Percentiles rank a stretch among this genome's conserved stretches.
phyloP scores from a whole-genome alignment of 805 yeast species.

The Wickerhamiella azymoides region DNA sequence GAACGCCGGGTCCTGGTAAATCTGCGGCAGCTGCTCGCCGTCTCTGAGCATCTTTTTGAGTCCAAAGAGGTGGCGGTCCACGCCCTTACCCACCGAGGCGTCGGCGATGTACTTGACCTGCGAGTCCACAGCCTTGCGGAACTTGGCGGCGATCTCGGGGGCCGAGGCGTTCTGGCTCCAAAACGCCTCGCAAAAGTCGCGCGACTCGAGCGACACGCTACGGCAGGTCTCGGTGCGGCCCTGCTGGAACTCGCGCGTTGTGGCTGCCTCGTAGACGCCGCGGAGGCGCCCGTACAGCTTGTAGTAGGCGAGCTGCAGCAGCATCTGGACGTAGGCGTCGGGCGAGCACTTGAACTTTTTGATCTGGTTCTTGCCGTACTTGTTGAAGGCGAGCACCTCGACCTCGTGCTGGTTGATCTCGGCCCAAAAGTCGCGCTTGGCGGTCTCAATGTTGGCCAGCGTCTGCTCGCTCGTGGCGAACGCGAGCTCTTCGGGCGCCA shows the following conservation, averaged over 20 bases:
- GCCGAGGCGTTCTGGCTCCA: slow-evolving; percentile 36
- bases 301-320: slow-evolving; percentile 81
- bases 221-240: slow-evolving; percentile 96
- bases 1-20: slow-evolving; percentile 65
- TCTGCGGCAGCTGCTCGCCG: slow-evolving; percentile 45
- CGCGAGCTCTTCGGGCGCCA: slow-evolving; percentile 26
- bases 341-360: slow-evolving; percentile 80
- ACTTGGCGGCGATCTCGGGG: slow-evolving; percentile 48
- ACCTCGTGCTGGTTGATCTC: slow-evolving; percentile 58
- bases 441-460: slow-evolving; percentile 38
- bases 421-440: slow-evolving; percentile 41
- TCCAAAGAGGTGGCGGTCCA: slow-evolving; percentile 89
- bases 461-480: slow-evolving; percentile 46
- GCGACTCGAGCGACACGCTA: slow-evolving; percentile 59
- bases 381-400: slow-evolving; percentile 64
- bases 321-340: slow-evolving; percentile 83
- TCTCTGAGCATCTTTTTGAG: slow-evolving; percentile 53
- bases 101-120: slow-evolving; percentile 61
- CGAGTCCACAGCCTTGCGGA: slow-evolving; percentile 56
- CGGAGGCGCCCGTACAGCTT: slow-evolving; percentile 65
- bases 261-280: slow-evolving; percentile 93
- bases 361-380: slow-evolving; percentile 75
- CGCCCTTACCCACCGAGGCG: slow-evolving; percentile 79
- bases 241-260: slow-evolving; percentile 73
- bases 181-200: slow-evolving; percentile 63